Conservation (phyloP, 2,329 filamentous ascomycete genomes). For the Paecilomyces variotii region DNA sequence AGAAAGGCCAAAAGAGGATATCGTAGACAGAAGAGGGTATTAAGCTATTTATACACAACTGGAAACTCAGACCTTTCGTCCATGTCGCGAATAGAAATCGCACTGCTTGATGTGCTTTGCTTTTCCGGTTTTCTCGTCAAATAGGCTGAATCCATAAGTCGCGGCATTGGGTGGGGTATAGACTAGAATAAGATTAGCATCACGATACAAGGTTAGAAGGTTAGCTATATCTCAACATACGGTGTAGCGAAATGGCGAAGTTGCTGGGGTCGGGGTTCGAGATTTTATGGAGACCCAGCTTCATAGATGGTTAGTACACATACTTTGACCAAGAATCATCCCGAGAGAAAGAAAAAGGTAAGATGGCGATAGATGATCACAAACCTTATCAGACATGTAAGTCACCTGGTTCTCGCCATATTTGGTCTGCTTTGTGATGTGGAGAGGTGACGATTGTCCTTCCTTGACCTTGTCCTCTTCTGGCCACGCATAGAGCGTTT, state of each 20-base stretch:
- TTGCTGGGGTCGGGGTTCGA: constrained; percentile 63
- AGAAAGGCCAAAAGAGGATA: not conserved
- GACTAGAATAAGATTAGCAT: constrained; percentile 35
- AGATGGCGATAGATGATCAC: constrained; percentile 8
- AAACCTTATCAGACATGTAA: constrained; percentile 74
- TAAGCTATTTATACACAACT: not conserved
- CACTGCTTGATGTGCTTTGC: constrained; percentile 63
- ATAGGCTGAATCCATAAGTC: constrained; percentile 71
- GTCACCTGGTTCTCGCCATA: constrained; percentile 67
- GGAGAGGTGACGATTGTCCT: constrained; percentile 46
- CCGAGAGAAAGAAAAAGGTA: not conserved
- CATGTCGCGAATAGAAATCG: constrained; percentile 60
- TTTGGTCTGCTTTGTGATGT: constrained; percentile 57
- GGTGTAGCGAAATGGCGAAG: constrained; percentile 76
- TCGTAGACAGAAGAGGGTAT: not conserved
- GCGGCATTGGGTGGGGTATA: constrained; percentile 88
- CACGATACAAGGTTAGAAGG: not conserved
- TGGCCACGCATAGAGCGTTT: constrained; percentile 75
- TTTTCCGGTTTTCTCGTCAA: constrained; percentile 67
- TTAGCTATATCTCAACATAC: constrained; percentile 33
- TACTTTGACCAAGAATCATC: not conserved
- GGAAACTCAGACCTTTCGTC: constrained; percentile 22
- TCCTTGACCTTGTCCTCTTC: constrained; percentile 37
- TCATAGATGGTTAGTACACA: constrained; percentile 1
- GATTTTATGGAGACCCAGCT: constrained; percentile 77